These are phyloP conservation scores for Pseudogymnoascus sp. DNA, from an alignment of 2,329 filamentous ascomycete genomes.

Conservation along the genomic window DNA sequence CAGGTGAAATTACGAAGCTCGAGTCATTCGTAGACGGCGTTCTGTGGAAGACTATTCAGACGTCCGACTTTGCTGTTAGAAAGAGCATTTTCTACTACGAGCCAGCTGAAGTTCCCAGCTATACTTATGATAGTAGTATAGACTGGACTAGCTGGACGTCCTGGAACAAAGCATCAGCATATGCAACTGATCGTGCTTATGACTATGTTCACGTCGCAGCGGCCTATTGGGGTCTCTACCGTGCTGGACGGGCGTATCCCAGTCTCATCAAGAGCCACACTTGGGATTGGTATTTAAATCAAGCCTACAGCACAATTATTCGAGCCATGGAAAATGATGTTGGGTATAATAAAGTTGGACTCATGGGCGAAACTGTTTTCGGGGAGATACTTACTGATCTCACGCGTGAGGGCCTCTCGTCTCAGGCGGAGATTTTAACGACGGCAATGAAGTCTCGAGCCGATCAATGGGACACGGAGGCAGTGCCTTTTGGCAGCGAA, in stretches of 20 bases:
- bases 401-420: slow-evolving; percentile 37
- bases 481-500: slow-evolving; percentile 51
- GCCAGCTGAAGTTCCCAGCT: slow-evolving; percentile 34
- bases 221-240: slow-evolving; percentile 52
- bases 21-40: slow-evolving; percentile 48
- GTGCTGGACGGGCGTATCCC: slow-evolving; percentile 44
- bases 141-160: slow-evolving; percentile 46
- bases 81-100: slow-evolving; percentile 54
- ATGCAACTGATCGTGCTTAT: slow-evolving; percentile 45
- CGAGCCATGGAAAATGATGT: slow-evolving; percentile 33
- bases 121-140: slow-evolving; percentile 36
- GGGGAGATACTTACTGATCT: slow-evolving; percentile 46
- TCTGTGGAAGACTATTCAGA: slow-evolving; percentile 43
- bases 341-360: slow-evolving; percentile 39
- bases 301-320: slow-evolving; percentile 45
- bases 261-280: slow-evolving; percentile 34
- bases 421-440: slow-evolving; percentile 36
- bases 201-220: slow-evolving; percentile 52
- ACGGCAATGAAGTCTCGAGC: slow-evolving; percentile 43
- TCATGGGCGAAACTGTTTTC: slow-evolving; percentile 56
- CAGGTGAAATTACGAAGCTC: slow-evolving; percentile 43
- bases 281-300: slow-evolving; percentile 49
- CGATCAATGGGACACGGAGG: slow-evolving; percentile 41
- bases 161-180: slow-evolving; percentile 42
- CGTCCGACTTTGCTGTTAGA: slow-evolving; percentile 39